Evolutionary conservation across 495 filamentous ascomycete species (phyloP), one percentile per base, ranked within the genome.

Genomic region (Trichoderma virens): DNA sequence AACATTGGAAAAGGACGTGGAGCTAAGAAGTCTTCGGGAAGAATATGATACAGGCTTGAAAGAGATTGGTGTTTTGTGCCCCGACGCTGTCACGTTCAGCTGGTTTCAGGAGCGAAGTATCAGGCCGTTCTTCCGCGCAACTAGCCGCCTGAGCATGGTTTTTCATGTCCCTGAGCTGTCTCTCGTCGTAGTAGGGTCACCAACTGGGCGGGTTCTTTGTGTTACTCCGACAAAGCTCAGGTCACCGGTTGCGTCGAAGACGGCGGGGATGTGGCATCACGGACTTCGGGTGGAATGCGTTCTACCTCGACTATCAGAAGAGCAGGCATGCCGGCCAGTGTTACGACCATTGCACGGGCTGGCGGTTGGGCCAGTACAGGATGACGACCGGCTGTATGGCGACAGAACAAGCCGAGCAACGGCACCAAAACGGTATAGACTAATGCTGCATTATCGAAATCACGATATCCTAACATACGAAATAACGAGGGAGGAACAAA

Each of bases 401-500:
- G 62, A 51, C 25, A 30, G 28, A 62, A 79, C 74, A 77, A 74
- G 75, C 74, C n/a, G 73, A 67, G 65, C 73, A 72, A 35, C 60
- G 20, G 61, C 68, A 34, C 64, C 73, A 28, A 75, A 75, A 70
- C 75, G 82, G 54, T 95, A 89, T 74, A 77, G 93, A 31, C 67
- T 98, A 43, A 75, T 97, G 65, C 74, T 97, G 68, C 82, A 86
- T 32, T 98, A 89, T 75, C 78, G 79, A 67, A 85, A 96, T 73
- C 87, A 91, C 66, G 85, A 84, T 0, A 82, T 97, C 18, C 74
- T 96, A 71, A 90, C 83, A 70, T 98, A 97, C 74, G 90, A 96
- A 70, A 75, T 97, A 20, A 60, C 13, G 20, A 35, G 63, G 8
- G 54, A 60, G 34, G 56, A 32, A 5, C 32, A 27, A 8, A 60